phyloP scores from a whole-genome alignment of 495 filamentous ascomycete species.

The Aspergillus carlsbadensis region DNA sequence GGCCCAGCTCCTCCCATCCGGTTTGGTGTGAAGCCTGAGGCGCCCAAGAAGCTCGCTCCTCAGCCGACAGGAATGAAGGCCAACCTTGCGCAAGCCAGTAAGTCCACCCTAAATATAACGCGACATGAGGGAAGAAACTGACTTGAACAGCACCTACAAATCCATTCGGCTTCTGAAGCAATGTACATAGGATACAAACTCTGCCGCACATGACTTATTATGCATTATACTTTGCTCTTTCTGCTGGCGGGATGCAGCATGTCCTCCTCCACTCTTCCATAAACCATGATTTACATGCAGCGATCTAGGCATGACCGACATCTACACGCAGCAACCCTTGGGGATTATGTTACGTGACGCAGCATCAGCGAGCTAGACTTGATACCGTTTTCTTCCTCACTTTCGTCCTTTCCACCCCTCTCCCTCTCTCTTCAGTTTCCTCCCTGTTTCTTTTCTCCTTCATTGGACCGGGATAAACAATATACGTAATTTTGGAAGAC shows the following conservation, averaged over 20 bases:
- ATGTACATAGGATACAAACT: slow-evolving; percentile 25
- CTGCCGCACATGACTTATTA: slow-evolving; percentile 27
- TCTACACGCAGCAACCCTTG: slow-evolving; percentile 8
- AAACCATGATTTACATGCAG: slow-evolving; percentile 18
- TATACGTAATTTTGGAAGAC: slow-evolving; percentile 13
- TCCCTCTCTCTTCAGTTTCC: neutral
- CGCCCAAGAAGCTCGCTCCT: slow-evolving; percentile 72
- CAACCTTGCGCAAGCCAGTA: slow-evolving; percentile 92
- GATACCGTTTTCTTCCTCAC: slow-evolving; percentile 5
- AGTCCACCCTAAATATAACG: slow-evolving; percentile 56
- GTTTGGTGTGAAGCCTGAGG: slow-evolving; percentile 73
- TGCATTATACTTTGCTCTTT: slow-evolving; percentile 20
- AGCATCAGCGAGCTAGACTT: slow-evolving; percentile 26
- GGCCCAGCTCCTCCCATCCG: slow-evolving; percentile 88
- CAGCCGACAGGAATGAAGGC: slow-evolving; percentile 89
- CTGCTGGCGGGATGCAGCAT: slow-evolving; percentile 20
- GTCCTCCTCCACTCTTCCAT: slow-evolving; percentile 11
- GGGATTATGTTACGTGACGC: slow-evolving; percentile 14
- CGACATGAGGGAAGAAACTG: slow-evolving; percentile 16
- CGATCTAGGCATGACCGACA: slow-evolving; percentile 14
- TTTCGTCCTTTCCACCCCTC: neutral
- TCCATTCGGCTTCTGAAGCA: slow-evolving; percentile 79
- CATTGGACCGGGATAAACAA: neutral
- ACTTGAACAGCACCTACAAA: slow-evolving; percentile 72
- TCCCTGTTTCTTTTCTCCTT: too few relatives aligned